Percentiles rank a stretch among this genome's conserved stretches.
phyloP scores from a whole-genome alignment of 495 filamentous ascomycete species.

The Darksidea phi region DNA sequence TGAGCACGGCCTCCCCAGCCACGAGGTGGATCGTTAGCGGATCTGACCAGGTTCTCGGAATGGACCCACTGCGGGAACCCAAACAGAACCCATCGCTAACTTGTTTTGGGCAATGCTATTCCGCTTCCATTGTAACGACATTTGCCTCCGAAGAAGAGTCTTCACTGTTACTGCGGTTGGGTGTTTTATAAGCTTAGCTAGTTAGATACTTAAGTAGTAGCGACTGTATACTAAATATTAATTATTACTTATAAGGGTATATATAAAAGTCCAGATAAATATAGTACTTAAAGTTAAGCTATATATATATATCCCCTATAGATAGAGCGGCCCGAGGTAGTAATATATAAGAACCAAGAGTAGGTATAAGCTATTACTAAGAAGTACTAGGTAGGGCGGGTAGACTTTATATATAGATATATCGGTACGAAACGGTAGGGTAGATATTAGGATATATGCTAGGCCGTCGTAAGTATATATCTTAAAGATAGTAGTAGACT shows the following conservation, averaged over 20 bases:
- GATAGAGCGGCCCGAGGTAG: slow-evolving; percentile 23
- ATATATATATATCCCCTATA: slow-evolving; percentile 13
- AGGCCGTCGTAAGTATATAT: slow-evolving; percentile 11
- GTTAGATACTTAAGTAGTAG: slow-evolving; percentile 7
- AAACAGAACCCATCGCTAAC: neutral
- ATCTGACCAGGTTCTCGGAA: neutral
- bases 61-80: neutral
- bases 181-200: slow-evolving; percentile 5
- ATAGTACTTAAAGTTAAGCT: slow-evolving; percentile 17
- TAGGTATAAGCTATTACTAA: slow-evolving; percentile 11
- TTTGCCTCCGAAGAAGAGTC: no score
- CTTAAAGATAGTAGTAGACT: slow-evolving; percentile 20
- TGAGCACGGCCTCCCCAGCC: neutral
- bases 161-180: no score
- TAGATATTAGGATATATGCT: slow-evolving; percentile 4
- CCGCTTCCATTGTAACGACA: no score
- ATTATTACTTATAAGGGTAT: slow-evolving; percentile 15
- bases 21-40: neutral
- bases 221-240: neutral
- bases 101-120: no score
- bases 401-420: slow-evolving; percentile 26
- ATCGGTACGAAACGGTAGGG: slow-evolving; percentile 18
- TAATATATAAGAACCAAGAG: slow-evolving; percentile 19
- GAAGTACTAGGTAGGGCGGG: slow-evolving; percentile 25
- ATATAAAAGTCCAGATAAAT: slow-evolving; percentile 11